These are phyloP conservation scores for Gelatoporia subvermispora DNA, from an alignment of 768 basidiomycete genomes.

Conservation along the genomic window DNA sequence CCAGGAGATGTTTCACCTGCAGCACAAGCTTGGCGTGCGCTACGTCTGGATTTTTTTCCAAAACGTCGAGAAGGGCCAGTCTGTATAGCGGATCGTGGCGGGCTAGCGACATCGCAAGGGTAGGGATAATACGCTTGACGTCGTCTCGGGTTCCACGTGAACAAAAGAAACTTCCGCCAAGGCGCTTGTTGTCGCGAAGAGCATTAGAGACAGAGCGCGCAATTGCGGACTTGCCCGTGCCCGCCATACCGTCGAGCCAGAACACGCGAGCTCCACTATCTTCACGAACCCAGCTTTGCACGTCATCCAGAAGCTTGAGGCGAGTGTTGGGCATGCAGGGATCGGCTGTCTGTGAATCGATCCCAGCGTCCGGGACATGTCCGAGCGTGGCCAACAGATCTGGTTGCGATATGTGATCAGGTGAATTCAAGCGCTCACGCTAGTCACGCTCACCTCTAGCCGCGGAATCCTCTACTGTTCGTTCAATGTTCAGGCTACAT, in stretches of 20 bases:
- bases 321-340: conserved; percentile 8
- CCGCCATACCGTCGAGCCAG: conserved; percentile 8
- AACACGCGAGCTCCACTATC: neutral
- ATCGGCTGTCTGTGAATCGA: neutral
- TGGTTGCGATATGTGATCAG: neutral
- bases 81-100: neutral
- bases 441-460: too few relatives aligned
- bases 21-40: neutral
- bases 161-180: conserved; percentile 14
- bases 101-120: conserved; percentile 7
- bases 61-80: neutral
- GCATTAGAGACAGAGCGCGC: conserved; percentile 6
- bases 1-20: conserved; percentile 3
- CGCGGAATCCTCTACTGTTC: too few relatives aligned
- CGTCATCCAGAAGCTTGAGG: neutral
- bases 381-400: neutral
- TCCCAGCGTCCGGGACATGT: neutral
- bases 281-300: conserved; percentile 3
- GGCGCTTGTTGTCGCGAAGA: neutral
- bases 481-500: too few relatives aligned
- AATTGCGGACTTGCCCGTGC: conserved; percentile 15
- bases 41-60: neutral
- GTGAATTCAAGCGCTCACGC: too few relatives aligned
- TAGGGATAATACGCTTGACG: conserved; percentile 4
- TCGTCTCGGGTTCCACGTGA: neutral